Base-by-base conservation (phyloP, 192 early-diverging fungal genomes). In the Obelidium mucronatum region DNA sequence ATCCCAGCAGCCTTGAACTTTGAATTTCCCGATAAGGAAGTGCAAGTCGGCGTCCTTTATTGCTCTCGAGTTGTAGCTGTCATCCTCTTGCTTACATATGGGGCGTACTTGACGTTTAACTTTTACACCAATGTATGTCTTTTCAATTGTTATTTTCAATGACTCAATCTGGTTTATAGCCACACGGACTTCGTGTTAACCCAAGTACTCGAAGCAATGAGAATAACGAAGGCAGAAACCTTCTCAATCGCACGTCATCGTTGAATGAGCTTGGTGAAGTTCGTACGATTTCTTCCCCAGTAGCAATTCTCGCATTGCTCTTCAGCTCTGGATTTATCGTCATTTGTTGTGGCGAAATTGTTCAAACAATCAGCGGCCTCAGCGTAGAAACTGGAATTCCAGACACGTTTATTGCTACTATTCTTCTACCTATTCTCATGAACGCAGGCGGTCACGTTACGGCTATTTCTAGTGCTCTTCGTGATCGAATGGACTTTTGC, bases 401-500 rank as follows among this genome's bases (percentile, higher is more conserved):
- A 39, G 77, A 90, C 17, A 91, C 91, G 2, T 98, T 98, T 81
- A 92, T 98, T 39, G 96, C 95, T 42, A 88, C 97, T 40, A 92
- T 97, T 75, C 70, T 98, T 15, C 76, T 98, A 40, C 96, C 44
- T 95, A 37, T 30, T 15, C 11, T 19, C 24, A 39, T 36, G 59
- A 52, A 48, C 44, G 94, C 93, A 2, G 93, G 93, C n/a, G 93
- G 94, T 83, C 94, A 97, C 75, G 87, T 94, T 33, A 94, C 93
- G 0, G 94, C 94, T 24, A 84, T 95, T 28, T 88, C 88, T 1
- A 90, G 89, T 15, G 92, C 95, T 1, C 86, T 93, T 56, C 91
- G 91, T 75, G 90, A 95, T 85, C 95, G 95, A 82, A 96, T 95
- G 95, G 93, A 97, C 75, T 77, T 97, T 53, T 91, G 93, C 0